Evolutionary conservation across 805 yeast species (phyloP).

Genomic region (Kluyveromyces lactis): DNA sequence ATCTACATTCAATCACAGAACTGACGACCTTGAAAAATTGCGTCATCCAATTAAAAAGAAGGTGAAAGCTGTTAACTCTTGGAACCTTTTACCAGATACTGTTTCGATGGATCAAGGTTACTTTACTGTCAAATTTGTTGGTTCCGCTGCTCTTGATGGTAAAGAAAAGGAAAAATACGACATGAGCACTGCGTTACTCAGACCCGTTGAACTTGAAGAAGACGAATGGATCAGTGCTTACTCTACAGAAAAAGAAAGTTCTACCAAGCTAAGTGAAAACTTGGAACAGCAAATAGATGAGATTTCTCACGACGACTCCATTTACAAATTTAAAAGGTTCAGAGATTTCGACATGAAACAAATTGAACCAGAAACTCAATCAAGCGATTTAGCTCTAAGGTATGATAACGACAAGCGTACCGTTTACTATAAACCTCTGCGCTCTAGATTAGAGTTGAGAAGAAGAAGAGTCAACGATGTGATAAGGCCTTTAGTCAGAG

Average conservation of each 20-base stretch:
- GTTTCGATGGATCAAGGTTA: constrained; percentile 79
- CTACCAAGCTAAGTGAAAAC: constrained; percentile 32
- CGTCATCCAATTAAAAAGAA: constrained; percentile 74
- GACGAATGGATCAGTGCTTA: constrained; percentile 76
- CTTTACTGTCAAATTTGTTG: constrained; percentile 52
- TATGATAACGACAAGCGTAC: constrained; percentile 45
- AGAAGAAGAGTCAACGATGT: constrained; percentile 62
- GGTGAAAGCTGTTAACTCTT: constrained; percentile 64
- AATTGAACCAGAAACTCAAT: constrained; percentile 25
- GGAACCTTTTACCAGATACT: constrained; percentile 84
- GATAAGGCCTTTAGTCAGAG: constrained; percentile 36
- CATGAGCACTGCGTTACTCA: constrained; percentile 55
- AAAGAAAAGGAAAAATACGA: constrained; percentile 29
- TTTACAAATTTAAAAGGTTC: constrained; percentile 50
- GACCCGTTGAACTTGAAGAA: constrained; percentile 59
- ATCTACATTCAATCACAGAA: constrained; percentile 60
- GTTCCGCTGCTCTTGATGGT: constrained; percentile 38
- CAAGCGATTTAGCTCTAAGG: constrained; percentile 55
- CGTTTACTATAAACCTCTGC: constrained; percentile 71
- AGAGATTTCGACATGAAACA: constrained; percentile 77
- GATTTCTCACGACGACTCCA: constrained; percentile 36
- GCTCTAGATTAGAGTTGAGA: constrained; percentile 71
- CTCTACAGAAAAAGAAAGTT: constrained; percentile 39
- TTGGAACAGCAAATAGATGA: constrained; percentile 32
- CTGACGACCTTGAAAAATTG: constrained; percentile 36